A percentile compares a stretch with the other conserved stretches of the same genome.
Evolutionary conservation across 2,329 filamentous ascomycete species (phyloP).

Genomic region (Zymoseptoria ardabiliae): DNA sequence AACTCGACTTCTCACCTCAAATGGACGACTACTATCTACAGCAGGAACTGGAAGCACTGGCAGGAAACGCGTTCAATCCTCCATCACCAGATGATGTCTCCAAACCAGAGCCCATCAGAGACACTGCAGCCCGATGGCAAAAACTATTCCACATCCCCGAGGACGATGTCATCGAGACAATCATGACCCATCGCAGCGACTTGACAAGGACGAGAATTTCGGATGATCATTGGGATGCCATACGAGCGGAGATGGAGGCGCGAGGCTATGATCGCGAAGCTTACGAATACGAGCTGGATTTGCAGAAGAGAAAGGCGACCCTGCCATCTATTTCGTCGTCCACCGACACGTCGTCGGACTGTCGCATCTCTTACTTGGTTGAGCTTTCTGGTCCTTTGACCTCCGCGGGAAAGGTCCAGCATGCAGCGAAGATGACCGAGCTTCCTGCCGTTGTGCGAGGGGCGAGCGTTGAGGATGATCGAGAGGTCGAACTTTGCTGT

Average conservation of each 20-base stretch:
- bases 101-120: constrained; percentile 16
- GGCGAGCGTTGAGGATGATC: constrained; percentile 20
- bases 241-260: constrained; percentile 26
- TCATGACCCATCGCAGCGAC: constrained; percentile 30
- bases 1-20: neutral
- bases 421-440: constrained; percentile 20
- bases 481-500: constrained; percentile 24
- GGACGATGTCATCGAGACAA: constrained; percentile 28
- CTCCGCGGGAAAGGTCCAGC: constrained; percentile 21
- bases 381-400: constrained; percentile 26
- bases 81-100: neutral
- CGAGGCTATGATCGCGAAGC: constrained; percentile 34
- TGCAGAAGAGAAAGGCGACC: constrained; percentile 24
- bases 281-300: constrained; percentile 33
- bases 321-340: constrained; percentile 15
- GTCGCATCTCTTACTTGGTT: constrained; percentile 22
- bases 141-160: constrained; percentile 28
- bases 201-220: constrained; percentile 29
- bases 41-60: constrained; percentile 22
- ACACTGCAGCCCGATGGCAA: constrained; percentile 30
- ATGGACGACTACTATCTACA: constrained; percentile 22
- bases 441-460: constrained; percentile 22
- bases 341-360: constrained; percentile 10
- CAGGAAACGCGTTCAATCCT: constrained; percentile 17
- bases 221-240: constrained; percentile 31